phyloP scores from a whole-genome alignment of 2,329 filamentous ascomycete genomes.

The Epichloe bromicola region DNA sequence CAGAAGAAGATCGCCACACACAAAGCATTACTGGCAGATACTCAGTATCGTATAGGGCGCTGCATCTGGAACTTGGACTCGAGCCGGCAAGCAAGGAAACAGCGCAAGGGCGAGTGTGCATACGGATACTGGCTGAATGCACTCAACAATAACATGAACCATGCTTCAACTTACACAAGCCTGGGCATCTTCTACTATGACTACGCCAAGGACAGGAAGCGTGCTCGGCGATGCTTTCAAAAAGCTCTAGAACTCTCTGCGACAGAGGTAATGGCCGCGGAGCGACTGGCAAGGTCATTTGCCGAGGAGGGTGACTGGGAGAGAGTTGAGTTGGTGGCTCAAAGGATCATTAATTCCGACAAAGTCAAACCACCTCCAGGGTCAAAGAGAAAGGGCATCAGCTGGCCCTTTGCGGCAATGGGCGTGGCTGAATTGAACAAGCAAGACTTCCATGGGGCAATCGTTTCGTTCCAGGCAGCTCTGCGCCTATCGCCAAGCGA shows the following conservation, averaged over 20 bases:
- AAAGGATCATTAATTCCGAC: constrained; percentile 87
- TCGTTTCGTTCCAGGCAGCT: constrained; percentile 84
- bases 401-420: constrained; percentile 90
- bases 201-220: constrained; percentile 73
- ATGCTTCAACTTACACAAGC: constrained; percentile 81
- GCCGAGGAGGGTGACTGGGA: constrained; percentile 93
- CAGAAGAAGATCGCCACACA: constrained; percentile 41
- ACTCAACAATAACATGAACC: constrained; percentile 75
- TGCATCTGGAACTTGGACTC: constrained; percentile 78
- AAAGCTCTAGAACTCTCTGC: constrained; percentile 90
- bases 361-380: constrained; percentile 82
- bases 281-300: constrained; percentile 74
- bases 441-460: constrained; percentile 77
- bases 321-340: constrained; percentile 81
- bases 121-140: constrained; percentile 75
- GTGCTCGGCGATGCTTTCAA: constrained; percentile 86
- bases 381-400: constrained; percentile 83
- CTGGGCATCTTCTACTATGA: constrained; percentile 86
- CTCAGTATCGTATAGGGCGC: constrained; percentile 73
- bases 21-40: constrained; percentile 68
- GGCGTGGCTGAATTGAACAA: constrained; percentile 92
- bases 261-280: constrained; percentile 74
- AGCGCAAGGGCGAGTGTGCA: constrained; percentile 54
- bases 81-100: constrained; percentile 61
- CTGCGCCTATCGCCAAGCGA: constrained; percentile 72